A percentile compares a stretch with the other conserved stretches of the same genome.
phyloP scores from a whole-genome alignment of 805 yeast species.

The Kodamaea laetipori region DNA sequence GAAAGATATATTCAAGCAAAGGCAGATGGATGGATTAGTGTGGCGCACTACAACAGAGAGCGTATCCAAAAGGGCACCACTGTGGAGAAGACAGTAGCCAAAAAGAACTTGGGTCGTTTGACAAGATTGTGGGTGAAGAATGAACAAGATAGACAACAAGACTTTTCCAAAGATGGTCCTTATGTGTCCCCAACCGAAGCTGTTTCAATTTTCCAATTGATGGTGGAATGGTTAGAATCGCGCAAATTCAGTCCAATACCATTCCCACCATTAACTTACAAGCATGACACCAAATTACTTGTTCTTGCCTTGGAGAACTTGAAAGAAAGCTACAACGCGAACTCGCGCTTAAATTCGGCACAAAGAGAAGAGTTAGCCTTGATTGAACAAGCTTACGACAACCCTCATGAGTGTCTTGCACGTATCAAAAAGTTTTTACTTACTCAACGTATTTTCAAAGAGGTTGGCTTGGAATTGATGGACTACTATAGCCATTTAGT shows the following conservation, averaged over 20 bases:
- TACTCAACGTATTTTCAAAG: conserved; percentile 91
- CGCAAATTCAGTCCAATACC: conserved; percentile 85
- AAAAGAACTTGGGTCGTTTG: conserved; percentile 87
- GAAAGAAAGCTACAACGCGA: conserved; percentile 70
- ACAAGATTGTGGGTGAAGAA: conserved; percentile 90
- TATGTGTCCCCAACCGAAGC: conserved; percentile 86
- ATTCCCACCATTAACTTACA: conserved; percentile 88
- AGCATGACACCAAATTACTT: conserved; percentile 88
- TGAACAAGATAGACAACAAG: conserved; percentile 87
- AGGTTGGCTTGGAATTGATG: conserved; percentile 83
- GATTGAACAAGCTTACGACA: conserved; percentile 95
- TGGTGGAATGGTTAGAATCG: conserved; percentile 90
- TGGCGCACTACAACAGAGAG: conserved; percentile 90
- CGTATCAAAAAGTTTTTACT: conserved; percentile 79
- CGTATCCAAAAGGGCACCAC: conserved; percentile 86
- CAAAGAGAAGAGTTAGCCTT: conserved; percentile 92
- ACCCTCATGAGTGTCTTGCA: conserved; percentile 89
- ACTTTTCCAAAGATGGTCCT: conserved; percentile 83
- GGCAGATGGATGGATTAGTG: conserved; percentile 95
- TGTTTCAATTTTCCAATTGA: conserved; percentile 77
- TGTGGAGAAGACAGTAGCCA: conserved; percentile 91
- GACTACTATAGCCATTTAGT: conserved; percentile 82
- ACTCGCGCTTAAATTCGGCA: conserved; percentile 75
- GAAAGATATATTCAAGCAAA: conserved; percentile 90
- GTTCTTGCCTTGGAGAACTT: conserved; percentile 87